phyloP scores from a whole-genome alignment of 2,329 filamentous ascomycete genomes.

The Arthroderma uncinatum region DNA sequence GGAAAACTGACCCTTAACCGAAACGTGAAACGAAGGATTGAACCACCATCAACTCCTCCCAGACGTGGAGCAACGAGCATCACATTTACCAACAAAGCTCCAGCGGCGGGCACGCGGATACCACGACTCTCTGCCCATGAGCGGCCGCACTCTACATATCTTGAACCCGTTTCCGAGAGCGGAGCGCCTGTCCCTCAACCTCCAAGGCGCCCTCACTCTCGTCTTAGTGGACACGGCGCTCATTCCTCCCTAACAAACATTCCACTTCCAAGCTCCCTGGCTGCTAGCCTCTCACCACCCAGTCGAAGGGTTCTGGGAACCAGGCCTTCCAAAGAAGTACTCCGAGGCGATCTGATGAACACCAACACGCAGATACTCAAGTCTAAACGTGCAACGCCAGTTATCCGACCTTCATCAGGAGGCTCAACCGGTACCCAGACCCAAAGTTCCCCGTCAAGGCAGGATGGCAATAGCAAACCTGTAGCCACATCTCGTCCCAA shows the following conservation, averaged over 20 bases:
- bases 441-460: constrained; percentile 30
- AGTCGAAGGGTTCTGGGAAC: constrained; percentile 48
- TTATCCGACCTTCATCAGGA: constrained; percentile 35
- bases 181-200: constrained; percentile 58
- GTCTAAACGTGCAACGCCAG: constrained; percentile 51
- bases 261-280: constrained; percentile 48
- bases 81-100: constrained; percentile 78
- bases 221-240: constrained; percentile 53
- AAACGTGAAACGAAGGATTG: constrained; percentile 77
- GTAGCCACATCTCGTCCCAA: constrained; percentile 45
- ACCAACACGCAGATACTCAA: constrained; percentile 46
- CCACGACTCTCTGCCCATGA: constrained; percentile 66
- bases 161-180: constrained; percentile 90
- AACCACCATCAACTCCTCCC: constrained; percentile 56
- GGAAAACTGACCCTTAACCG: constrained; percentile 76
- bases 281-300: constrained; percentile 49
- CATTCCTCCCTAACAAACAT: constrained; percentile 59
- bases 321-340: constrained; percentile 27
- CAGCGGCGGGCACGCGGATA: constrained; percentile 53
- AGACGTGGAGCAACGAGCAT: constrained; percentile 67
- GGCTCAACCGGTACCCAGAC: constrained; percentile 23
- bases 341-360: constrained; percentile 39
- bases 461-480: constrained; percentile 26
- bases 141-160: constrained; percentile 54
- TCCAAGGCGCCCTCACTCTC: constrained; percentile 51